Percentiles rank a stretch among this genome's conserved stretches.
phyloP scores from a whole-genome alignment of 495 filamentous ascomycete species.

The Aspergillus cavernicola region DNA sequence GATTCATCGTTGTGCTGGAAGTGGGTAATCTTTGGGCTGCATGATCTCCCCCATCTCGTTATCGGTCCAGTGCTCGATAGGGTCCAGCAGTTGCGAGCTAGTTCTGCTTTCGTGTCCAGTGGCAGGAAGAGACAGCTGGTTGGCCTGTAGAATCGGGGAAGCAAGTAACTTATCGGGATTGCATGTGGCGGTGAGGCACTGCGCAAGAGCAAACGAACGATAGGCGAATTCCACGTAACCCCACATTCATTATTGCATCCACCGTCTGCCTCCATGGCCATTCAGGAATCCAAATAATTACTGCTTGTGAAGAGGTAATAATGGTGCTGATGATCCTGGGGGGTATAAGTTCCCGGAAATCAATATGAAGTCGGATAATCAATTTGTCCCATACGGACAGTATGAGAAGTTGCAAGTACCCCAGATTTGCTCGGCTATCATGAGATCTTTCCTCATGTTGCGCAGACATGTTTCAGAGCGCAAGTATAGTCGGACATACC shows the following conservation, averaged over 20 bases:
- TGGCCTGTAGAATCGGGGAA: constrained; percentile 20
- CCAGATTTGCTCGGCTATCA: not conserved
- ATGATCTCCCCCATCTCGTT: constrained; percentile 6
- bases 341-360: not conserved
- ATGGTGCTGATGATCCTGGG: constrained; percentile 10
- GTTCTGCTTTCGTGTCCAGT: constrained; percentile 17
- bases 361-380: not conserved
- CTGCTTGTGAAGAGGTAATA: not conserved
- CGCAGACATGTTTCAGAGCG: not conserved
- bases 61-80: constrained; percentile 9
- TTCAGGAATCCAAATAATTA: not conserved
- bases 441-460: not conserved
- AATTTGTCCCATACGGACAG: not conserved
- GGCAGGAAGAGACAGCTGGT: constrained; percentile 27
- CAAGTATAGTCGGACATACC: not conserved
- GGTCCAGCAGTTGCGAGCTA: not conserved
- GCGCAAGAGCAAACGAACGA: constrained; percentile 24
- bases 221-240: constrained; percentile 36
- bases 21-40: constrained; percentile 6
- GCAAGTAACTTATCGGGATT: constrained; percentile 16
- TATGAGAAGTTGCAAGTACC: not conserved
- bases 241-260: constrained; percentile 30
- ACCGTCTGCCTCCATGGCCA: constrained; percentile 13
- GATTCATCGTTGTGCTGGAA: not conserved
- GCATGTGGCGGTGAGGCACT: constrained; percentile 44